Base-by-base conservation (phyloP, 306 rosid genomes). In the Pachyrhizus erosus region DNA sequence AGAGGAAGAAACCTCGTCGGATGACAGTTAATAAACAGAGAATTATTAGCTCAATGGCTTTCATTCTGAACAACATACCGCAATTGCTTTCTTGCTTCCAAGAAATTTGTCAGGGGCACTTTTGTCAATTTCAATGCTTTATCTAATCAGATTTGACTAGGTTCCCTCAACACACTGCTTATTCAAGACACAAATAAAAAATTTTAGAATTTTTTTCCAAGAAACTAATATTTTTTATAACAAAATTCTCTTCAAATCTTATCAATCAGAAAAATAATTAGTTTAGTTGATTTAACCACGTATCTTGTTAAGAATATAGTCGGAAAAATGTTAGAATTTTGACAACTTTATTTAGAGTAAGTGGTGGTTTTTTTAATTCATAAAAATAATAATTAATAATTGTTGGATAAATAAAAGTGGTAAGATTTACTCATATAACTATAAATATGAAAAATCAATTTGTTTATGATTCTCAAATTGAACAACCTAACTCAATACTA, bases 21-120 rank as follows among this genome's bases (percentile, higher is more conserved):
- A 60, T 91, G 92, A 91, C 93, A 90, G 93, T 88, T 4, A 83
- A 82, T 87, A 60, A 84, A 91, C 89, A 87, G 74, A 31, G 31
- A 73, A 58, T 78, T 85, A 82, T 80, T 71, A 68, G 82, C 74
- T 82, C 82, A 37, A 87, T 86, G 86, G 77, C 87, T 70, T 85
- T 85, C 83, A 82, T 89, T 83, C 88, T 79, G 75, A 52, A 4
- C 20, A 73, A 45, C 55, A 70, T 66, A 73, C 75, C 68, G 91
- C 88, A 84, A 58, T 81, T 89, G 90, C 92, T 82, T 17, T 84
- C 68, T 75, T 70, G 83, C 84, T 94, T 90, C 98, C 85, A 13
- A 46, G 93, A 92, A 86, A 23, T 27, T 76, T 84, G 27, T 23
- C 18, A 64, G 66, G 75, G 79, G 83, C 24, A 17, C 80, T 5